Conservation (phyloP, 148 eudicot species). For the Cornus kousa region DNA sequence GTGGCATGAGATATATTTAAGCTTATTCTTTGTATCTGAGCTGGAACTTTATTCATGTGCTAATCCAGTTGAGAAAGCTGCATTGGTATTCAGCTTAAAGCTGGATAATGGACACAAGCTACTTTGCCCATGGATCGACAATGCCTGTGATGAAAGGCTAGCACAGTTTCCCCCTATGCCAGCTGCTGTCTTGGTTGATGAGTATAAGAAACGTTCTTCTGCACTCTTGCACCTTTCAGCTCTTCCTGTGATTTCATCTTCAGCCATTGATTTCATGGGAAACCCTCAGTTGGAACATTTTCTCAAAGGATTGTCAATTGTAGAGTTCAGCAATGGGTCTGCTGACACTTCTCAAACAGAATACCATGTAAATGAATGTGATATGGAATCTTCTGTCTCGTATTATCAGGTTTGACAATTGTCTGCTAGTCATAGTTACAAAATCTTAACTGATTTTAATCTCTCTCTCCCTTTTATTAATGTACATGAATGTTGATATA, state of each 20-base stretch:
- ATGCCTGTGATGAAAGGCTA: conserved; percentile 72
- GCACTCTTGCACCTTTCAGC: conserved; percentile 60
- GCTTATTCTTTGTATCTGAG: not conserved
- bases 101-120: conserved; percentile 84
- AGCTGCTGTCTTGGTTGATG: conserved; percentile 54
- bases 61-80: conserved; percentile 86
- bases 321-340: conserved; percentile 36
- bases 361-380: conserved; percentile 32
- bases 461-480: not conserved
- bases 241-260: conserved; percentile 65
- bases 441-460: not conserved
- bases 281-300: conserved; percentile 63
- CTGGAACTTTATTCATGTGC: conserved; percentile 7
- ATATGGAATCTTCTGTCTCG: conserved; percentile 38
- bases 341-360: conserved; percentile 41
- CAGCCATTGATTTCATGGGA: conserved; percentile 50
- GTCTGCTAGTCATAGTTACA: not conserved
- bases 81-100: conserved; percentile 84
- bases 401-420: conserved; percentile 68
- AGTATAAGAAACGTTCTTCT: conserved; percentile 63
- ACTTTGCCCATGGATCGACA: conserved; percentile 89
- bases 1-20: not conserved
- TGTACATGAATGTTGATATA: not conserved
- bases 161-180: conserved; percentile 69
- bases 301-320: conserved; percentile 45